phyloP scores from a whole-genome alignment of 768 basidiomycete species.

The Cystoderma amianthinum region DNA sequence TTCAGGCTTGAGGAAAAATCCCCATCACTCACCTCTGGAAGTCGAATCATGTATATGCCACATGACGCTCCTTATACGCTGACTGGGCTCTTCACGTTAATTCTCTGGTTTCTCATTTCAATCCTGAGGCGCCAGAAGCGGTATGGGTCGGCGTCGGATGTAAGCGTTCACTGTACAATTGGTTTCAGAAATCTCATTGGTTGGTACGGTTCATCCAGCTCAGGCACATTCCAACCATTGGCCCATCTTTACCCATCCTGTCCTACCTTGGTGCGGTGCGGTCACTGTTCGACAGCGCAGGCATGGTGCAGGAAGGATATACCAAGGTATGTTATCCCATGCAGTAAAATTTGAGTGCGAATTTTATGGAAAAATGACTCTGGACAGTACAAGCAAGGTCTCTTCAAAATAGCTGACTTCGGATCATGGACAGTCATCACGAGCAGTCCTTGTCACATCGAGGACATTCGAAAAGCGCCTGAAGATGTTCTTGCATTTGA shows the following conservation, averaged over 20 bases:
- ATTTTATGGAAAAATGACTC: background rate
- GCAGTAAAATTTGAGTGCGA: background rate
- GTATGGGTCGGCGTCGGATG: too few relatives aligned
- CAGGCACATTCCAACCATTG: constrained; percentile 1
- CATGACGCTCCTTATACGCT: too few relatives aligned
- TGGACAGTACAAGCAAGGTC: background rate
- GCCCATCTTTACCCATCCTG: background rate
- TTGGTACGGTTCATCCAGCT: too few relatives aligned
- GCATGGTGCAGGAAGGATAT: background rate
- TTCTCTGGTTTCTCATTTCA: too few relatives aligned
- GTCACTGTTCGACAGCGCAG: background rate
- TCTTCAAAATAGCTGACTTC: background rate
- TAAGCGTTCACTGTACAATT: too few relatives aligned
- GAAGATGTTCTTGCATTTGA: constrained; percentile 23
- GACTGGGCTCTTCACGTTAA: too few relatives aligned
- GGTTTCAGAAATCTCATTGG: too few relatives aligned
- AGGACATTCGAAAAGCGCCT: background rate
- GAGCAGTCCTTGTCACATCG: background rate
- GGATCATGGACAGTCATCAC: background rate
- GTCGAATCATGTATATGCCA: too few relatives aligned
- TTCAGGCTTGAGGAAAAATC: too few relatives aligned
- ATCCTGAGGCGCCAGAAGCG: too few relatives aligned
- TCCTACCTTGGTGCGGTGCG: background rate
- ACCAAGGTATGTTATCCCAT: background rate
- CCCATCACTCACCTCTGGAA: too few relatives aligned